Conservation (phyloP, 257 asterid species). For the Plantago ovata region DNA sequence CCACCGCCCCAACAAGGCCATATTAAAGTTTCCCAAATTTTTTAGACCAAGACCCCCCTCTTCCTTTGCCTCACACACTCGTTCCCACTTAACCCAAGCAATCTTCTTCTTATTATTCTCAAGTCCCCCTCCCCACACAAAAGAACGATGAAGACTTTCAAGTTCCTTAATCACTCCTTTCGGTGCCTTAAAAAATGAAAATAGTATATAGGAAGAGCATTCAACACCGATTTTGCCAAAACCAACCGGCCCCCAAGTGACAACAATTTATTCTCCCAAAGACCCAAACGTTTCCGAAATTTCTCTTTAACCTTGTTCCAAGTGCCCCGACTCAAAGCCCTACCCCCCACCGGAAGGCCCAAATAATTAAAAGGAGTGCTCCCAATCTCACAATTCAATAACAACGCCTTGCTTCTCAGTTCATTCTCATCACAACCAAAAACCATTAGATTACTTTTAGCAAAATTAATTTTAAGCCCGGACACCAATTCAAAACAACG, state of each 20-base stretch:
- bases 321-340: background rate
- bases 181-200: background rate
- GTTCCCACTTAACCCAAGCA: no score
- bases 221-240: background rate
- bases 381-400: background rate
- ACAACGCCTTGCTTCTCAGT: no score
- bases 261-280: background rate
- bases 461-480: background rate
- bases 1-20: no score
- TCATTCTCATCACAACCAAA: background rate
- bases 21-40: no score
- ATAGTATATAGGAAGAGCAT: background rate
- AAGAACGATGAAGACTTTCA: background rate
- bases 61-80: no score
- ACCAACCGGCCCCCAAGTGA: background rate
- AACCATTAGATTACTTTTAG: background rate
- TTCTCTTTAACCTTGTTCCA: background rate
- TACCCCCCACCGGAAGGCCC: background rate
- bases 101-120: no score
- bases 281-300: background rate
- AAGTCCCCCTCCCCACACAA: background rate
- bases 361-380: background rate
- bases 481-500: background rate
- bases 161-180: background rate
- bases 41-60: no score